Base-by-base conservation (phyloP, 1,284 basidiomycete genomes). In the Cryptococcus sp. region DNA sequence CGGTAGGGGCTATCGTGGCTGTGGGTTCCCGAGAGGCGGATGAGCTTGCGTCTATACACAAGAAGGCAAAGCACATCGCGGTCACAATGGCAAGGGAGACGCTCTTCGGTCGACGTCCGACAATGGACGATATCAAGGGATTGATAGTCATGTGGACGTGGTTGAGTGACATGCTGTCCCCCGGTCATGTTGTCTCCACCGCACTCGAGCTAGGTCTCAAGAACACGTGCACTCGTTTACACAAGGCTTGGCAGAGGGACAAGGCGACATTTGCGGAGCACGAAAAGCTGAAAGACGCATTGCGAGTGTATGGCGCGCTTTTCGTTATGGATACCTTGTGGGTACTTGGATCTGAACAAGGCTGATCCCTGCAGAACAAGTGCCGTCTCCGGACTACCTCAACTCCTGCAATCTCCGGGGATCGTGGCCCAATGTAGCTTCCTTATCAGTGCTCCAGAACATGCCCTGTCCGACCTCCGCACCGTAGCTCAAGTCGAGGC, bases 71-170 rank as follows among this genome's bases (percentile, higher is more conserved):
- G 48, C 22, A 35, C 17, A 50, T 31, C 10, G 56, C 48, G 11
- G 17, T 53, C 5, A 41, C 31, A 25, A 17, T 53, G 23, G 48
- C 56, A 4, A 23, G 48, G 5, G 35, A 53, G 45, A 39, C 56
- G 10, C 22, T 58, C 16, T 58, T 58, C 25, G 51, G 50, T 17
- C 51, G 51, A n/a, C 50, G 45, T 8, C 23, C 56, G 10, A 58
- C 56, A 3, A 31, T 45, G 22, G 44, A 53, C 22, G 56, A 58
- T 31, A n/a, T 58, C 41, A 38, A 52, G 20, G 56, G 56, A 1
- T 17, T 58, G 23, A 45, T 58, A 16, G 40, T 58, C 1, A 41
- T 58, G 22, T 58, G 48, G 48, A 58, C 48, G 19, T 58, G 56
- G 56, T 45, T 58, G 15, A 40, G 40, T 22, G 27, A 58, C 13